Evolutionary conservation across 2,329 filamentous ascomycete species (phyloP).

Genomic region (Sodiomyces alkalinus): DNA sequence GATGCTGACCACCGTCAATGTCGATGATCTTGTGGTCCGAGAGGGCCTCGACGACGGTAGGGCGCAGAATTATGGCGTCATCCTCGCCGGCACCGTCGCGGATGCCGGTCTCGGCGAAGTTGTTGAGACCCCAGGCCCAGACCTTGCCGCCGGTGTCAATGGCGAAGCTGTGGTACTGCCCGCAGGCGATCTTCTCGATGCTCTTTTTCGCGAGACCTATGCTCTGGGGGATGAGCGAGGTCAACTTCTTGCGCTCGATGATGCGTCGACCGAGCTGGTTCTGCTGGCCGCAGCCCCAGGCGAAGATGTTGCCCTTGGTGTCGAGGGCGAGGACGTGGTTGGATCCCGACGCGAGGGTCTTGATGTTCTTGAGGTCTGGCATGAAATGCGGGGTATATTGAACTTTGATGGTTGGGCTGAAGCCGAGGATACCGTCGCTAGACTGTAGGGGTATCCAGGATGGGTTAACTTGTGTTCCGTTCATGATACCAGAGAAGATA

Average conservation of each 20-base stretch:
- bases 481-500: too few relatives aligned
- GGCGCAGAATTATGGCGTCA: constrained; percentile 57
- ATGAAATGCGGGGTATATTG: constrained; percentile 31
- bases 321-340: constrained; percentile 60
- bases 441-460: constrained; percentile 22
- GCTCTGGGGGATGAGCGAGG: constrained; percentile 46
- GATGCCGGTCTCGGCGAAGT: constrained; percentile 63
- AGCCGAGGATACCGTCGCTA: constrained; percentile 49
- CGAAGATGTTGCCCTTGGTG: constrained; percentile 45
- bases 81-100: constrained; percentile 48
- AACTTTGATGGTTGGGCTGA: constrained; percentile 35
- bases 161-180: constrained; percentile 73
- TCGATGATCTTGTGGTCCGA: constrained; percentile 46
- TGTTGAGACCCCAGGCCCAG: constrained; percentile 77
- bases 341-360: constrained; percentile 46
- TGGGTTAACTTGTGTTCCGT: too few relatives aligned
- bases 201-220: constrained; percentile 46
- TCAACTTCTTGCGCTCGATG: constrained; percentile 46
- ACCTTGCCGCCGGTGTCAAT: constrained; percentile 55
- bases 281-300: constrained; percentile 62
- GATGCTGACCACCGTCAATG: constrained; percentile 55
- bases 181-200: constrained; percentile 47
- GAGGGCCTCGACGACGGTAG: constrained; percentile 51
- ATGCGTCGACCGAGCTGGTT: constrained; percentile 44
- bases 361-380: constrained; percentile 49